These are phyloP conservation scores for Ichthyophthirius multifiliis DNA, from an alignment of 169 alveolate species.

Conservation along the genomic window DNA sequence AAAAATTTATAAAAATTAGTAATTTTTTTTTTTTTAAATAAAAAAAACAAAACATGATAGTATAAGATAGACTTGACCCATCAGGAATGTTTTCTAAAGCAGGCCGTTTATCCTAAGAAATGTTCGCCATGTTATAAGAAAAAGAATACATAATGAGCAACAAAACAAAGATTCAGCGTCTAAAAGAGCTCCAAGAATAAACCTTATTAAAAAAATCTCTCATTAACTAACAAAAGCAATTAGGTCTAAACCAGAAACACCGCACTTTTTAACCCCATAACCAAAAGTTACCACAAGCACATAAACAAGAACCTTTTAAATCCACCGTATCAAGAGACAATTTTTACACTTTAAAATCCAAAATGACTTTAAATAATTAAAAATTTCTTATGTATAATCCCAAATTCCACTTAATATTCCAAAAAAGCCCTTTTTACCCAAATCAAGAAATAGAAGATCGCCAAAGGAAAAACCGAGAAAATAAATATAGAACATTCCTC, in stretches of 20 bases:
- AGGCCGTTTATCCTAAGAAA: constrained; percentile 2
- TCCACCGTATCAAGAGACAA: background rate
- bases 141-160: background rate
- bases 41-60: background rate
- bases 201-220: too few relatives aligned
- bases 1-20: too few relatives aligned
- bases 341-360: background rate
- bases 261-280: constrained; percentile 4
- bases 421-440: background rate
- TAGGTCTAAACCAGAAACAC: background rate
- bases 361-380: background rate
- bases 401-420: background rate
- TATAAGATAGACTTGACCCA: background rate
- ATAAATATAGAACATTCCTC: background rate
- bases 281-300: background rate
- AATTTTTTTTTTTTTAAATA: too few relatives aligned
- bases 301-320: background rate
- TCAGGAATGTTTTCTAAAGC: constrained; percentile 15
- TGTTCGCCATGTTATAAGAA: constrained; percentile 8
- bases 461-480: background rate
- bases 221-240: background rate
- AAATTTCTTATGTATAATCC: constrained; percentile 8
- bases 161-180: background rate
- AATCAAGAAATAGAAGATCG: background rate
- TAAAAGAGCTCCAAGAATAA: background rate